Evolutionary conservation across 2,329 filamentous ascomycete genomes (phyloP).

Genomic region (Helotiales sp.): DNA sequence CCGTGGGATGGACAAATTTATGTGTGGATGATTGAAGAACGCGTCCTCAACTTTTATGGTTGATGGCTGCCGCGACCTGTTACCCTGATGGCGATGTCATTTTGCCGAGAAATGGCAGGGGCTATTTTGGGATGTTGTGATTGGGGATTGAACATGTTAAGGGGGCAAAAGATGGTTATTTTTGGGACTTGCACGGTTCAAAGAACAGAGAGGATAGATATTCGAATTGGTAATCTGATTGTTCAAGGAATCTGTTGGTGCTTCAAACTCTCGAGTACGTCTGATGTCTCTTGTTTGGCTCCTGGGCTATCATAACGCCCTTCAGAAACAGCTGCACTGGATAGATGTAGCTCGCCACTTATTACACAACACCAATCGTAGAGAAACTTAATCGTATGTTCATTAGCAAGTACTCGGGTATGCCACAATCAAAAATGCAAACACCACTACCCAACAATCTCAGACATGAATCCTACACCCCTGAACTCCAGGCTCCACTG

Average conservation of each 20-base stretch:
- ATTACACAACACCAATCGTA: background rate
- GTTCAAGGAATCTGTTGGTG: no score
- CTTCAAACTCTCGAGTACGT: background rate
- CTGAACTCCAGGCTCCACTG: slow-evolving; percentile 1
- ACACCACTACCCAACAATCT: background rate
- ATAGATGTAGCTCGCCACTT: background rate
- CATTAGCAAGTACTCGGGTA: slow-evolving; percentile 6
- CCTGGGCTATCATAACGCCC: background rate
- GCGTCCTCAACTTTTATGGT: slow-evolving; percentile 19
- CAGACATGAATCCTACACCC: slow-evolving; percentile 5
- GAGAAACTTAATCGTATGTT: slow-evolving; percentile 5
- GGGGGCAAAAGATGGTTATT: background rate
- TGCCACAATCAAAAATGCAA: slow-evolving; percentile 10
- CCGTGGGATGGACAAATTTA: slow-evolving; percentile 35
- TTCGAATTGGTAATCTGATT: no score
- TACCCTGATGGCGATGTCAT: slow-evolving; percentile 26
- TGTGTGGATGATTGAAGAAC: slow-evolving; percentile 24
- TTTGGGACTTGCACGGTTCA: background rate
- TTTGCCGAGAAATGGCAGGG: slow-evolving; percentile 22
- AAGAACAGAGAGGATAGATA: no score
- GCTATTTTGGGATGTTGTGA: slow-evolving; percentile 17
- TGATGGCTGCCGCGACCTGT: background rate
- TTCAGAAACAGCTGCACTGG: background rate
- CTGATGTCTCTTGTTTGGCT: no score
- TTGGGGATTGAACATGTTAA: background rate